Conservation (phyloP, 345 rosid species). For the Euphorbia lathyris region DNA sequence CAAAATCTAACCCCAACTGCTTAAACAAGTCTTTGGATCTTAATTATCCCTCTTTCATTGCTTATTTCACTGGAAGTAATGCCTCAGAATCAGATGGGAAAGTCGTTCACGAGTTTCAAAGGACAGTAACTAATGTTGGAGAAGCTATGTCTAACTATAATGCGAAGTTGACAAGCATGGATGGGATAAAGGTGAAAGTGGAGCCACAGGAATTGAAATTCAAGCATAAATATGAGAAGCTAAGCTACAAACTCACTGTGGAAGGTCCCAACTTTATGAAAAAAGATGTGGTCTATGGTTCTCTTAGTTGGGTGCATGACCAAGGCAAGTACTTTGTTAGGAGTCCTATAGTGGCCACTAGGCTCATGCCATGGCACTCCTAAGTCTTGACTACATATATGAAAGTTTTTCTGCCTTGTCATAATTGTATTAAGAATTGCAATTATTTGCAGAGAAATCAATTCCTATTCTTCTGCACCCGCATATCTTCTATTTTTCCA, state of each 20-base stretch:
- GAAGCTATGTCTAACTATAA: slow-evolving; percentile 33
- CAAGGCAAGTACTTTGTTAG: slow-evolving; percentile 40
- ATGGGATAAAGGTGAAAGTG: slow-evolving; percentile 46
- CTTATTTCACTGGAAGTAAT: slow-evolving; percentile 24
- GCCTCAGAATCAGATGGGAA: slow-evolving; percentile 16
- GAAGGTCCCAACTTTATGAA: slow-evolving; percentile 43
- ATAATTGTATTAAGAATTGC: not conserved
- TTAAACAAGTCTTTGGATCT: slow-evolving; percentile 38
- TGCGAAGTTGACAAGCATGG: slow-evolving; percentile 42
- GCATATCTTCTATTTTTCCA: too few relatives aligned
- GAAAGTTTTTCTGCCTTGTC: not conserved
- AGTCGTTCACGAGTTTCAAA: slow-evolving; percentile 27
- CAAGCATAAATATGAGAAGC: slow-evolving; percentile 39
- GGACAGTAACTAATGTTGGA: slow-evolving; percentile 54
- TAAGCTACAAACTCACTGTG: slow-evolving; percentile 45
- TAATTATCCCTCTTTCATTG: slow-evolving; percentile 55
- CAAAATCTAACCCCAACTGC: slow-evolving; percentile 37
- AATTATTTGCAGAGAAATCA: too few relatives aligned
- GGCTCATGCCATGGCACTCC: slow-evolving; percentile 17
- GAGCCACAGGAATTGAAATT: slow-evolving; percentile 51
- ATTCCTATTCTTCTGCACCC: too few relatives aligned
- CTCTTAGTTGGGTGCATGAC: slow-evolving; percentile 56
- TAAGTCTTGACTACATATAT: not conserved
- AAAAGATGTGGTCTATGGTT: slow-evolving; percentile 41
- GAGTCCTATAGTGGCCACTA: slow-evolving; percentile 55